phyloP scores from a whole-genome alignment of 176 grass and related monocot genomes.

The Carex scoparia region DNA sequence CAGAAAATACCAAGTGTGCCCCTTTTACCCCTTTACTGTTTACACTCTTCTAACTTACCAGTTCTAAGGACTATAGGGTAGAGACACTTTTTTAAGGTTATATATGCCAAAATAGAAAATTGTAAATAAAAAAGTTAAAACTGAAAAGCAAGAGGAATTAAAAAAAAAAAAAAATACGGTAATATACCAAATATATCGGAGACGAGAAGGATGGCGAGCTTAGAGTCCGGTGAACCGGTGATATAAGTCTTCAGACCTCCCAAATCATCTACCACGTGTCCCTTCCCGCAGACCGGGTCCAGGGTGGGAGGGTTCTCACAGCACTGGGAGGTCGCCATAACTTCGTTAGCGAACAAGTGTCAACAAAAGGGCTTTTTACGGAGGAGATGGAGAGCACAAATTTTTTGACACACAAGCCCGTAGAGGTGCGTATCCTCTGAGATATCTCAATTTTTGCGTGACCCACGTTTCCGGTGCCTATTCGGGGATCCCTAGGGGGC shows the following conservation, averaged over 20 bases:
- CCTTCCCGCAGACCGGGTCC: constrained; percentile 23
- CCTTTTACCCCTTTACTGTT: neutral
- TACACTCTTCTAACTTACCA: neutral
- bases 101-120: neutral
- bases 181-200: constrained; percentile 41
- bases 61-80: too few relatives aligned
- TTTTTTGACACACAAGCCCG: too few relatives aligned
- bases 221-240: constrained; percentile 25
- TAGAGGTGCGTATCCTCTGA: too few relatives aligned
- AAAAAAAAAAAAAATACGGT: neutral
- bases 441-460: too few relatives aligned
- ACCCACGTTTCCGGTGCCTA: too few relatives aligned
- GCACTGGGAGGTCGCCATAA: constrained; percentile 17
- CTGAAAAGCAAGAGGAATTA: too few relatives aligned
- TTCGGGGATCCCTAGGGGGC: too few relatives aligned
- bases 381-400: too few relatives aligned
- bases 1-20: neutral
- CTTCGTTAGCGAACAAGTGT: too few relatives aligned
- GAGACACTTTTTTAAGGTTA: neutral
- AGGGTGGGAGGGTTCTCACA: constrained; percentile 33
- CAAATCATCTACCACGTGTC: constrained; percentile 27
- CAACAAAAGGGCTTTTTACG: too few relatives aligned
- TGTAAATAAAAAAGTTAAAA: too few relatives aligned
- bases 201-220: constrained; percentile 25
- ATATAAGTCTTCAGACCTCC: constrained; percentile 37